Base-by-base conservation (phyloP, 2,329 filamentous ascomycete species). In the Graphiopsis chlorocephala region DNA sequence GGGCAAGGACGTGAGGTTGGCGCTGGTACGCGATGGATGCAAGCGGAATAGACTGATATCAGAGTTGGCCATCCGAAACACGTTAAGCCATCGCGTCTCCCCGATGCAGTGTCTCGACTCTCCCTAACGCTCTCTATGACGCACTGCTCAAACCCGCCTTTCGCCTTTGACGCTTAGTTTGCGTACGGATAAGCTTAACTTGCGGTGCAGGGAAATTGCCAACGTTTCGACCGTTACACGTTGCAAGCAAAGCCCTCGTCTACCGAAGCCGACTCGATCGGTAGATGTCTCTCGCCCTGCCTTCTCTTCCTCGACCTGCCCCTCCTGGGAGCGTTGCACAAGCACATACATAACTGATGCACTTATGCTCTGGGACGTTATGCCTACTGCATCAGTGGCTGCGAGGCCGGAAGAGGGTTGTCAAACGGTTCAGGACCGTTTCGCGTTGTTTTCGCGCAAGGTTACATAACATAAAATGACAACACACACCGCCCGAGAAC, bases 151-250 rank as follows among this genome's bases (percentile, higher is more conserved):
- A n/a, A 17, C 20, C 31, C 29, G 23, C 53, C 14, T 12, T 23
- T 15, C 53, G 53, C 20, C 28, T 56, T 28, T 53, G 50, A 29
- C 50, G 29, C 31, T 56, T 56, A 56, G 53, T 31, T 20, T 56
- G 31, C 53, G 53, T 56, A 45, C 55, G 35, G 55, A 58, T 45
- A 58, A 58, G 33, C 55, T 58, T 58, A 58, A 58, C 55, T 28
- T 2, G 53, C 31, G 31, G 26, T 28, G 50, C 17, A 53, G 17
- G 55, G 55, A 58, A 58, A 58, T 58, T 58, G 23, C 33, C 29
- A 33, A 58, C 55, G 55, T 58, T 58, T 58, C 55, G 55, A 15
- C 55, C 55, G 55, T 58, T 58, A 58, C 55, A 45, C 38, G 38
- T 45, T 45, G 38, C 38, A 20, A 45, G 38, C 38, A 20, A 20